These are phyloP conservation scores for Crithidia fasciculata DNA, from an alignment of 208 protist species.

Conservation along the genomic window DNA sequence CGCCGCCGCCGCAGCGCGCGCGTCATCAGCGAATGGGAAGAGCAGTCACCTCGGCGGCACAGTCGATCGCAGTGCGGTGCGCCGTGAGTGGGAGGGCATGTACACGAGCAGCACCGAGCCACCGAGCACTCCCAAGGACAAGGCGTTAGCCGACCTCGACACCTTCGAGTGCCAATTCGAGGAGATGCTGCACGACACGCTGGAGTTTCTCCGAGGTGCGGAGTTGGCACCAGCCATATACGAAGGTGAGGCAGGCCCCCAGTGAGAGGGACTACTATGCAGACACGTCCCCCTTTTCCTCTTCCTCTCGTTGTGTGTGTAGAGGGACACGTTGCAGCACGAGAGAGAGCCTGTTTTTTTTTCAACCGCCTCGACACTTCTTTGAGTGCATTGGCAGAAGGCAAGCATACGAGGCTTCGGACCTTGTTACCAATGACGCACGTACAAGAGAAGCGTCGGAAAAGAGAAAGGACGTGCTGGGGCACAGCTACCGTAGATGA, in stretches of 20 bases:
- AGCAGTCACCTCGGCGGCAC: neutral
- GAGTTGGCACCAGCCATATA: constrained; percentile 8
- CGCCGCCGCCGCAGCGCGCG: neutral
- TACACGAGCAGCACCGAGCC: neutral
- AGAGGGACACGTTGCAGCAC: too few species aligned
- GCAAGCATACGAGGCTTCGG: too few species aligned
- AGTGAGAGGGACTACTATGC: neutral
- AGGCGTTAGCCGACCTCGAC: neutral
- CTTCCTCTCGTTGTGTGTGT: too few species aligned
- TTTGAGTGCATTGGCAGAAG: too few species aligned
- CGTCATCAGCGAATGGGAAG: neutral
- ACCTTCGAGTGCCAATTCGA: constrained; percentile 12
- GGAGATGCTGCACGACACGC: constrained; percentile 26
- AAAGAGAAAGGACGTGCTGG: too few species aligned
- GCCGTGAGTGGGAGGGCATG: neutral
- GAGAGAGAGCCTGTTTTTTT: too few species aligned
- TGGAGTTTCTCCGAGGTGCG: constrained; percentile 29
- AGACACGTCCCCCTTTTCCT: too few species aligned
- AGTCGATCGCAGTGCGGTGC: neutral
- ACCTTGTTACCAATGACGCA: too few species aligned
- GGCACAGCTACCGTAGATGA: too few species aligned
- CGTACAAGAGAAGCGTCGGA: too few species aligned
- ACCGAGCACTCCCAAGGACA: neutral
- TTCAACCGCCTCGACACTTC: too few species aligned
- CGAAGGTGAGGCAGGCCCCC: neutral